Percentiles rank a stretch among this genome's conserved stretches.
Evolutionary conservation across 768 basidiomycete genomes (phyloP).

Genomic region (Boletus huronensis): DNA sequence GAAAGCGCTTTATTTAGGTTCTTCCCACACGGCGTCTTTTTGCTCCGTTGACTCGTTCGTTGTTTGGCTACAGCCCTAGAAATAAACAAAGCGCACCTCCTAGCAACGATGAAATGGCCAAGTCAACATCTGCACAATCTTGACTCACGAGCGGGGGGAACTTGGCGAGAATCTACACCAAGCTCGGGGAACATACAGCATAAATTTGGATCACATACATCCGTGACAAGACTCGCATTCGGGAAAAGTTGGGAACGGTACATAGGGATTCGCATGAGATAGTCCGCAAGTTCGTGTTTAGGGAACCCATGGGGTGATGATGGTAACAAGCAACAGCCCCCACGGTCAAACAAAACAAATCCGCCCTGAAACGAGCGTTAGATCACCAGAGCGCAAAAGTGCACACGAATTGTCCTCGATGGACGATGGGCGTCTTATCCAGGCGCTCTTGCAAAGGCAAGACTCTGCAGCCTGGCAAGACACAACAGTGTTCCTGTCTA

Average conservation of each 20-base stretch:
- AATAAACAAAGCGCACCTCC: constrained; percentile 10
- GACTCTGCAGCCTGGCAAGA: constrained; percentile 25
- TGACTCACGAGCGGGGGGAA: constrained; percentile 16
- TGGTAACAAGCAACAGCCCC: constrained; percentile 16
- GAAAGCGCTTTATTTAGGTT: not conserved
- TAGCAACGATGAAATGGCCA: constrained; percentile 1
- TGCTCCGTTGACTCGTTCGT: not conserved
- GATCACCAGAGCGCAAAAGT: constrained; percentile 20
- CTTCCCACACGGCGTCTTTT: not conserved
- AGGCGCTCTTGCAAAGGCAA: constrained; percentile 18
- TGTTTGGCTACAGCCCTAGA: constrained; percentile 17
- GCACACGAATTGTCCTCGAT: constrained; percentile 23
- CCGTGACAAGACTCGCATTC: constrained; percentile 12
- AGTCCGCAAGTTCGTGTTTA: constrained; percentile 25
- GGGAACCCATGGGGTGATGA: constrained; percentile 6
- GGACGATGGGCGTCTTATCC: constrained; percentile 22
- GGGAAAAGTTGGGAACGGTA: constrained; percentile 15
- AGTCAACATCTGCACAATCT: constrained; percentile 6
- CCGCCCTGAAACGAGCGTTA: constrained; percentile 15
- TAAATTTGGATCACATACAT: constrained; percentile 10
- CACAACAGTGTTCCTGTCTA: constrained; percentile 21
- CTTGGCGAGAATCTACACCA: not conserved
- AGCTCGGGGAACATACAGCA: not conserved
- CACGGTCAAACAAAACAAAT: constrained; percentile 21
- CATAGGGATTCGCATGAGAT: constrained; percentile 26